These are phyloP conservation scores for Gossypium raimondii DNA, from an alignment of 345 rosid species.

Conservation along the genomic window DNA sequence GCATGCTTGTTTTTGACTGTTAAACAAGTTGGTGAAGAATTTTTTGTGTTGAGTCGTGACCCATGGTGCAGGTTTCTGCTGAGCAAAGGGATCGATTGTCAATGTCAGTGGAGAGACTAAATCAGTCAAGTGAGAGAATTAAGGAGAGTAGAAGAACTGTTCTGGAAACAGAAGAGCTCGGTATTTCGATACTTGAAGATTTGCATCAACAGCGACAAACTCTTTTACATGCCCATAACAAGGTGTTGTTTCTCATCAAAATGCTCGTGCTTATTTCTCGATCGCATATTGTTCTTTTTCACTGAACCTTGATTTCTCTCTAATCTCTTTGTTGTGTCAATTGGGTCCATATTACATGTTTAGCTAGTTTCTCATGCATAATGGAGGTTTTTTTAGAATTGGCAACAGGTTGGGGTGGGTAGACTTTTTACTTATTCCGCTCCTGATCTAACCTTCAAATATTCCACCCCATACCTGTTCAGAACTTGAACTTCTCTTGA, in stretches of 20 bases:
- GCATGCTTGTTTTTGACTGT: not conserved
- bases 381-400: not conserved
- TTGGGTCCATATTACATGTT: not conserved
- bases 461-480: not conserved
- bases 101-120: conserved; percentile 73
- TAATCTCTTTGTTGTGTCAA: not conserved
- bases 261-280: too few relatives aligned
- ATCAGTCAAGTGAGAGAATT: conserved; percentile 70
- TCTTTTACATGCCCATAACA: conserved; percentile 72
- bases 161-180: conserved; percentile 90
- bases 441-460: not conserved
- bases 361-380: not conserved
- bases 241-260: conserved; percentile 13
- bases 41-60: conserved; percentile 10
- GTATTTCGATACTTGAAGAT: conserved; percentile 82
- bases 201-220: conserved; percentile 86
- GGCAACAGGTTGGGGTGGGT: not conserved
- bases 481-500: not conserved
- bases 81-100: conserved; percentile 76
- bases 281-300: not conserved
- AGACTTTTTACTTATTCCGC: not conserved
- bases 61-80: conserved; percentile 49
- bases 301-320: not conserved
- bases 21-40: not conserved
- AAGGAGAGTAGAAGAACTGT: conserved; percentile 80